Percentiles rank a stretch among this genome's conserved stretches.
These are phyloP conservation scores for Solanum tarapatanum DNA, from an alignment of 257 asterid species.

Conservation along the genomic window DNA sequence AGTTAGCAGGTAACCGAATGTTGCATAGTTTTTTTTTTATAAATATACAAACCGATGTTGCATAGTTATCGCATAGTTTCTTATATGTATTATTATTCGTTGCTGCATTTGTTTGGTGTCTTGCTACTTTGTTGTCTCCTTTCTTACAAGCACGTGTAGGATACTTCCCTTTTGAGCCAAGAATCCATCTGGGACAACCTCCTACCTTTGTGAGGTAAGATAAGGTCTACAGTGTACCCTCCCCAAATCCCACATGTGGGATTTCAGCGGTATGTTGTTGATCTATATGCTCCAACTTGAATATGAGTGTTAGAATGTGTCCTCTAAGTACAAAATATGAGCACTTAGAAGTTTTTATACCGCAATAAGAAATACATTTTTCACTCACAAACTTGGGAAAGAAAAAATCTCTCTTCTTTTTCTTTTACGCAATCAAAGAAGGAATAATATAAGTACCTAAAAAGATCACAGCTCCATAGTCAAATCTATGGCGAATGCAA, in stretches of 20 bases:
- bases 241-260: background rate
- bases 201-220: background rate
- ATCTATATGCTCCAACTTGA: background rate
- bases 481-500: slow-evolving; percentile 88
- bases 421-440: background rate
- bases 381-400: background rate
- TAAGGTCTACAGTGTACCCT: background rate
- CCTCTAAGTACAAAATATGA: background rate
- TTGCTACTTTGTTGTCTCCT: background rate
- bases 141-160: background rate
- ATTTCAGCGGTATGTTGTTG: background rate
- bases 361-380: background rate
- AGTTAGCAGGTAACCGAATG: background rate
- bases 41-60: background rate
- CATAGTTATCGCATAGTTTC: background rate
- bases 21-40: background rate
- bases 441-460: slow-evolving; percentile 48
- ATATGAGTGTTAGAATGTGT: background rate
- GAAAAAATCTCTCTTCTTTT: background rate
- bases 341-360: background rate
- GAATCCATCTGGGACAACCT: background rate
- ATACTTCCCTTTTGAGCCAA: background rate
- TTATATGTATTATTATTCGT: background rate
- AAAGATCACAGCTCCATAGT: slow-evolving; percentile 87
- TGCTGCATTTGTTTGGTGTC: background rate